Base-by-base conservation (phyloP, 805 yeast genomes). In the Metschnikowia peoriensis region DNA sequence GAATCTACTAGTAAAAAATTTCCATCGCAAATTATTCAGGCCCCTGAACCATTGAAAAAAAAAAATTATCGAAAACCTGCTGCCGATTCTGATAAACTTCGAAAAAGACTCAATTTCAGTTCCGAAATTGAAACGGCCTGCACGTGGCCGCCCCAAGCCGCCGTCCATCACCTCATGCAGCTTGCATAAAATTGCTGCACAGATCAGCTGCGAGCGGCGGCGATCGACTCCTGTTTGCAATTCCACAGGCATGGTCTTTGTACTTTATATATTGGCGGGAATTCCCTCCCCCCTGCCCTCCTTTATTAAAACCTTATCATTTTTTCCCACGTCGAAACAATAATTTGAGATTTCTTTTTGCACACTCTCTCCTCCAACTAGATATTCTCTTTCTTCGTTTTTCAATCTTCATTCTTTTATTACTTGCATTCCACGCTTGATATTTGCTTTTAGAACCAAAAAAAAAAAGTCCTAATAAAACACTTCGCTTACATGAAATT, bases 401-500 rank as follows among this genome's bases (percentile, higher is more conserved):
- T 9, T 46, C 29, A 9, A n/a, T 16, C 41, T 28, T 11, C 9
- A 8, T 27, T 14, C 27, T 45, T 22, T 16, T 16, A 28, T 43
- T 39, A 1, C 37, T 28, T 37, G 35, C 38, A 28, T 41, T 28
- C 16, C 17, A 15, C 12, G 15, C 38, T 8, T 28, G 11, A n/a
- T 41, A 7, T 41, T 32, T 14, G 27, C 34, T 28, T 17, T 22
- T 22, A 3, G 2, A 3, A 22, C 22, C 4, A 22, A 22, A 22
- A 22, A 22, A 22, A 22, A 22, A 22, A 22, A 22, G n/a, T 4
- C 22, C 22, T 22, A 22, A 22, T 3, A 22, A 29, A 2, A 35
- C 7, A 28, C 16, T 16, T 28, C 6, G 38, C 42, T 29, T 40
- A 32, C 28, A 55, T 55, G 58, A 51, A 46, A 44, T 47, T 55